phyloP scores from a whole-genome alignment of 495 filamentous ascomycete genomes.

The Aspergillus heteromorphus region DNA sequence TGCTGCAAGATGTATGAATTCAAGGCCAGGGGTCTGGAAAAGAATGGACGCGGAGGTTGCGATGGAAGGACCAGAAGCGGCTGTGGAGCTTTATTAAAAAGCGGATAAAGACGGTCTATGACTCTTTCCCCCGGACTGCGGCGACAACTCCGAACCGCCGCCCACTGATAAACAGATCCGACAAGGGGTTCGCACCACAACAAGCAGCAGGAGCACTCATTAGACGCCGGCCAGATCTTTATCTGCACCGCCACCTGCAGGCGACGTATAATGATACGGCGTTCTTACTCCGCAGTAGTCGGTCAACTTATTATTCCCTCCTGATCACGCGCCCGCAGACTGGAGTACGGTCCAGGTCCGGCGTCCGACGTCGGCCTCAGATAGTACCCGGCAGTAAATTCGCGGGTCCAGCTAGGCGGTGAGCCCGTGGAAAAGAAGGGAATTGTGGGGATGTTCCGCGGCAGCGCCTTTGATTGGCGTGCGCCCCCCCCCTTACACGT shows the following conservation, averaged over 20 bases:
- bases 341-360: no score
- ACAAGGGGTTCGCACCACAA: neutral
- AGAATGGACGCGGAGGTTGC: constrained; percentile 2
- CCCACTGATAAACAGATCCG: constrained; percentile 1
- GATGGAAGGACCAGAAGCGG: constrained; percentile 5
- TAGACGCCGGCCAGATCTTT: no score
- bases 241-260: no score
- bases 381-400: constrained; percentile 8
- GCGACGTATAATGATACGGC: no score
- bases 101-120: constrained; percentile 8
- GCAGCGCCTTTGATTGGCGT: neutral
- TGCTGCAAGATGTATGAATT: neutral
- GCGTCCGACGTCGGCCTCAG: constrained; percentile 16
- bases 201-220: no score
- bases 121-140: constrained; percentile 25
- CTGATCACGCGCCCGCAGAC: no score
- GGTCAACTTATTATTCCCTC: no score
- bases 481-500: constrained; percentile 6
- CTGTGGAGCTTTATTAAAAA: constrained; percentile 23
- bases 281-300: no score
- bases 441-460: neutral
- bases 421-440: neutral
- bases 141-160: constrained; percentile 30
- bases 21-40: neutral
- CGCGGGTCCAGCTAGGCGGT: constrained; percentile 6